phyloP scores from a whole-genome alignment of 805 yeast species.

The Kluyveromyces starmeri region DNA sequence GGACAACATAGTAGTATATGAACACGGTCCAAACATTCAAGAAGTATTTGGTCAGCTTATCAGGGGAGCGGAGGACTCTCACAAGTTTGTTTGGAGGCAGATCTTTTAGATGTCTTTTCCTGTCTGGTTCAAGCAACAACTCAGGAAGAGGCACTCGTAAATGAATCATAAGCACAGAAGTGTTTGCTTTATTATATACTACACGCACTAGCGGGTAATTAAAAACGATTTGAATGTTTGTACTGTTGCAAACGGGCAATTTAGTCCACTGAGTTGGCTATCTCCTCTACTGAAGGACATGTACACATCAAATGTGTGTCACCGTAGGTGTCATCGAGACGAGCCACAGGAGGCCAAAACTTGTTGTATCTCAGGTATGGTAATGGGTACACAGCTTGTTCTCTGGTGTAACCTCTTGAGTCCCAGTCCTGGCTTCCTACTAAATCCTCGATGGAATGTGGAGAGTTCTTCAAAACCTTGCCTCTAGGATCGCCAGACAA shows the following conservation, averaged over 20 bases:
- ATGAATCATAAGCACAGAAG: too few species aligned
- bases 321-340: constrained; percentile 92
- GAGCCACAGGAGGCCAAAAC: constrained; percentile 92
- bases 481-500: constrained; percentile 61
- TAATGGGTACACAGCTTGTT: constrained; percentile 88
- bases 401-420: constrained; percentile 78
- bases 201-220: too few species aligned
- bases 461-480: constrained; percentile 74
- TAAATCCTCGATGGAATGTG: constrained; percentile 80
- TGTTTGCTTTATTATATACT: too few species aligned
- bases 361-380: constrained; percentile 64
- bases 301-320: constrained; percentile 89
- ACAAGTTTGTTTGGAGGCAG: background rate
- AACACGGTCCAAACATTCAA: constrained; percentile 2
- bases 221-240: too few species aligned
- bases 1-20: constrained; percentile 5
- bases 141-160: too few species aligned
- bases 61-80: too few species aligned
- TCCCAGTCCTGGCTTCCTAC: constrained; percentile 66
- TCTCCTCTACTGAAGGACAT: constrained; percentile 79
- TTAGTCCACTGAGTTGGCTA: too few species aligned
- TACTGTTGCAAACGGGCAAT: too few species aligned
- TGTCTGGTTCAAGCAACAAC: too few species aligned
- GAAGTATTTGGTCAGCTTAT: constrained; percentile 5
- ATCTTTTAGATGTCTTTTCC: too few species aligned